Evolutionary conservation across 148 eudicot species (phyloP).

Genomic region (Chenopodium quinoa): DNA sequence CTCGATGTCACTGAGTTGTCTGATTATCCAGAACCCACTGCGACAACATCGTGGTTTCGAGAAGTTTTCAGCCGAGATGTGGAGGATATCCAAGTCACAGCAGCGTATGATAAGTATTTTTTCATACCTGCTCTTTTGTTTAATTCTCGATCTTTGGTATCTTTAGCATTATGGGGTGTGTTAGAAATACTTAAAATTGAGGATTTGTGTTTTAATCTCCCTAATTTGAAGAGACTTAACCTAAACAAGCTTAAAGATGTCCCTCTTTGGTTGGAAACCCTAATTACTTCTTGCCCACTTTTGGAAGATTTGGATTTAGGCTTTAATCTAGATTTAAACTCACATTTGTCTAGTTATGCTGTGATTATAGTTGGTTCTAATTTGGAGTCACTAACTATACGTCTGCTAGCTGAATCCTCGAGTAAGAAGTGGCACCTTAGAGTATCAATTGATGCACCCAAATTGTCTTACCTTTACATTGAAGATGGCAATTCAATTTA

Average conservation of each 20-base stretch:
- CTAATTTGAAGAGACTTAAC: conserved; percentile 8
- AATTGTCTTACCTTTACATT: background rate
- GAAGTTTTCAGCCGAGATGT: too few relatives aligned
- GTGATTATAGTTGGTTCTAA: background rate
- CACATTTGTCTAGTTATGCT: background rate
- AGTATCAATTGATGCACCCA: background rate
- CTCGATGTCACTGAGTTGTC: too few relatives aligned
- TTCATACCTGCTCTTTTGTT: background rate
- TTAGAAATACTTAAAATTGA: background rate
- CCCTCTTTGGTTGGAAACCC: background rate
- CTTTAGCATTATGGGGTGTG: background rate
- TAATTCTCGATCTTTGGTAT: background rate
- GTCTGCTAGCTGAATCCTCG: background rate
- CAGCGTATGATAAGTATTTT: too few relatives aligned
- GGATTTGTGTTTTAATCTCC: background rate
- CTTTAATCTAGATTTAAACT: background rate
- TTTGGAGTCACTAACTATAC: background rate
- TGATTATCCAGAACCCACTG: too few relatives aligned
- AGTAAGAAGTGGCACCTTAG: too few relatives aligned
- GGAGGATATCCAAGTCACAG: too few relatives aligned
- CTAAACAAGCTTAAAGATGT: background rate
- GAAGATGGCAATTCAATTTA: background rate
- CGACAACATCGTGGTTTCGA: too few relatives aligned
- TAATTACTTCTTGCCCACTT: conserved; percentile 7
- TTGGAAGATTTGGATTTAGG: background rate